phyloP scores from a whole-genome alignment of 306 rosid genomes.

The Fragaria vesca region DNA sequence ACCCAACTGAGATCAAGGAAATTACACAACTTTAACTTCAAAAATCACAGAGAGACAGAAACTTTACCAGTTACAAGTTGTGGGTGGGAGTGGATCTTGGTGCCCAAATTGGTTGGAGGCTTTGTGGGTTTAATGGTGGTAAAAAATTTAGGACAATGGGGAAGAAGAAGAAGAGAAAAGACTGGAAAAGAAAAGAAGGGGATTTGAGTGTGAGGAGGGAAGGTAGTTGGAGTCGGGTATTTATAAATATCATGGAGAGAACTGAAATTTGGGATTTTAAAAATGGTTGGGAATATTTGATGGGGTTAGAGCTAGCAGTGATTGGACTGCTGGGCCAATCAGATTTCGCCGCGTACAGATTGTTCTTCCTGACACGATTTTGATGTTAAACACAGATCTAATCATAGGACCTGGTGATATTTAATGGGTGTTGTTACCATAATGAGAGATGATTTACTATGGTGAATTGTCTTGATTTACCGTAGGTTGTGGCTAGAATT shows the following conservation, averaged over 20 bases:
- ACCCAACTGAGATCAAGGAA: neutral
- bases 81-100: slow-evolving; percentile 14
- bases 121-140: neutral
- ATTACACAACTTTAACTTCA: neutral
- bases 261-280: neutral
- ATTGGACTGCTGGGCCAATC: neutral
- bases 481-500: neutral
- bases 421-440: neutral
- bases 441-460: neutral
- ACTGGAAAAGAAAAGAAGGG: neutral
- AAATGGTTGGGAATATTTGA: slow-evolving; percentile 7
- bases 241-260: slow-evolving; percentile 19
- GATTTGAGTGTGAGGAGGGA: slow-evolving; percentile 16
- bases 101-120: slow-evolving; percentile 18
- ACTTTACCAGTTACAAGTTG: slow-evolving; percentile 13
- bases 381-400: neutral
- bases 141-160: slow-evolving; percentile 8
- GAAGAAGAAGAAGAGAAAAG: neutral
- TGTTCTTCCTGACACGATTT: neutral
- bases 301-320: neutral
- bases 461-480: neutral
- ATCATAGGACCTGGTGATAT: neutral
- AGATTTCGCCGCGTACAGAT: neutral
- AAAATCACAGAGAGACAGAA: neutral
- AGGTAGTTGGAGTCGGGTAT: slow-evolving; percentile 4